Conservation (phyloP, 208 protist genomes). For the Dictyostelium gargantuum region DNA sequence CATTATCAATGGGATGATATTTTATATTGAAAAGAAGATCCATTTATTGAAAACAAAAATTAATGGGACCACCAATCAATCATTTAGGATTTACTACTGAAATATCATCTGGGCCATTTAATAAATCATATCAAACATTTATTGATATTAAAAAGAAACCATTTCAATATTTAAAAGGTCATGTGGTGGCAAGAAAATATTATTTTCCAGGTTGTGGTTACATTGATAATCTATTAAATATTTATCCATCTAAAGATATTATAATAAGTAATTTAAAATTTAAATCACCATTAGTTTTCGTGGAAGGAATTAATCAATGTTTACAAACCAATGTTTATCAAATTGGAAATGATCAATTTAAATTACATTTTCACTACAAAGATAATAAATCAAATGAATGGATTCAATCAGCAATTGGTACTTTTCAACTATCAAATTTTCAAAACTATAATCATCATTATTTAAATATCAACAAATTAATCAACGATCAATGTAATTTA, state of each 20-base stretch:
- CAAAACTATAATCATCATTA: too few relatives aligned
- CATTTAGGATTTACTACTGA: neutral
- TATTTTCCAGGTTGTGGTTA: constrained; percentile 23
- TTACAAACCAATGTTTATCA: neutral
- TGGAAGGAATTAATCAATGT: neutral
- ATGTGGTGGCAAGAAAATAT: neutral
- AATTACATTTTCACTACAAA: neutral
- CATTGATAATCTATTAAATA: neutral
- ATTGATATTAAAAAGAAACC: neutral
- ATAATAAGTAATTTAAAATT: neutral
- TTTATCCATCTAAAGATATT: neutral
- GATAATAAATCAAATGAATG: neutral
- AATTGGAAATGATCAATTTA: neutral
- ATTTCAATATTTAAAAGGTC: constrained; percentile 26
- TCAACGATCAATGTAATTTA: neutral
- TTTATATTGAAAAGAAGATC: neutral
- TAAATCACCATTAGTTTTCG: neutral
- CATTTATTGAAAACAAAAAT: neutral
- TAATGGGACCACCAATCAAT: neutral
- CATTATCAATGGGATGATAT: constrained; percentile 17
- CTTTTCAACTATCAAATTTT: neutral
- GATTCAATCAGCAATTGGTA: neutral
- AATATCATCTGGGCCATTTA: too few relatives aligned
- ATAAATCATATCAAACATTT: neutral
- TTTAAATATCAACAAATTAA: too few relatives aligned